Evolutionary conservation across 73 alveolate species (phyloP), one percentile per base, ranked within the genome.

Genomic region (Chromera velia): DNA sequence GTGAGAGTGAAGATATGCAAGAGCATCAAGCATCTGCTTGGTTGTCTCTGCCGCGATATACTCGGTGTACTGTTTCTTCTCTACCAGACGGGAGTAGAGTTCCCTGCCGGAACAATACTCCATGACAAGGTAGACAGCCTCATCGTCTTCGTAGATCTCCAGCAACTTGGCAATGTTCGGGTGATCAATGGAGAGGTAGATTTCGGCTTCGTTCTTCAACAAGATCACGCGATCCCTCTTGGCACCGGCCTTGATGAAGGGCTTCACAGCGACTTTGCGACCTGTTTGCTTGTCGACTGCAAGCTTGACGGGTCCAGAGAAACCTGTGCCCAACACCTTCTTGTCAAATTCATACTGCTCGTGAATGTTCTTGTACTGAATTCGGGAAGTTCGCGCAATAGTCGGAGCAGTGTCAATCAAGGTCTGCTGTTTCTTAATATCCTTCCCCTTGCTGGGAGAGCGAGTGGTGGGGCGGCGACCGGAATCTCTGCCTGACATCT

Each of bases 11-110:
- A 74, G 28, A 62, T 81, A 81, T 40, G 64, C 55, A 34, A 81
- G 47, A n/a, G 87, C 85, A n/a, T 70, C 71, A 28, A 82, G 82
- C 77, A 82, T 55, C 77, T 82, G 88, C 33, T 62, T 64, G 76
- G 71, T 68, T 13, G 73, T 64, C 28, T 72, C 83, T 24, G 85
- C 85, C 0, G 88, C 88, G n/a, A 67, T 74, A 45, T 73, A 64
- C 65, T 82, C 88, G 22, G 68, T 45, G 63, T 76, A 76, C 34
- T 45, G 72, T 28, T 29, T 13, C 74, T 19, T 68, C 64, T 67
- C 65, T 47, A 76, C 40, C 33, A 76, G 68, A 18, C 84, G 48
- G 77, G 45, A 32, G 77, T 76, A 76, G 33, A 76, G 71, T 34
- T 76, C 84, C 46, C 76, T 62, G 40, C 55, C 55, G 22, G 69